A percentile compares a stretch with the other conserved stretches of the same genome.
phyloP scores from a whole-genome alignment of 2,329 filamentous ascomycete species.

The Arthroderma sp. region DNA sequence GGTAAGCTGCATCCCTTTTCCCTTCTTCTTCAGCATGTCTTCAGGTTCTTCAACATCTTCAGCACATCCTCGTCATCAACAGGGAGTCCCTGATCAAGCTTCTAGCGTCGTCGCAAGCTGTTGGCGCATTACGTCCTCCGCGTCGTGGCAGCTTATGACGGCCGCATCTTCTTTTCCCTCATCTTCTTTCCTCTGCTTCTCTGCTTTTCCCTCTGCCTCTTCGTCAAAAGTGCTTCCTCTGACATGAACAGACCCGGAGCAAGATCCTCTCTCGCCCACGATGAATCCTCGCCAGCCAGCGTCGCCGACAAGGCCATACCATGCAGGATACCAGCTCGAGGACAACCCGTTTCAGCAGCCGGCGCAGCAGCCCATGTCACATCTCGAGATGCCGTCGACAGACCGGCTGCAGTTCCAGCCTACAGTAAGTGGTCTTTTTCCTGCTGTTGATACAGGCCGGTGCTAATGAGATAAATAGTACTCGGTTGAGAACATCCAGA shows the following conservation, averaged over 20 bases:
- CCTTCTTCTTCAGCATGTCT: not conserved
- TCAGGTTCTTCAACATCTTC: too few species aligned
- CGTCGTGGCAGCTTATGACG: too few species aligned
- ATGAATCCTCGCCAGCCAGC: slow-evolving; percentile 5
- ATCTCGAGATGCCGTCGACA: slow-evolving; percentile 57
- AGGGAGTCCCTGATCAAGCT: too few species aligned
- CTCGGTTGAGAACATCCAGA: slow-evolving; percentile 56
- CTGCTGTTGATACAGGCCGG: not conserved
- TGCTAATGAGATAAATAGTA: slow-evolving; percentile 39
- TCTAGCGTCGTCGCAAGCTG: not conserved
- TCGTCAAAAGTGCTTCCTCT: not conserved
- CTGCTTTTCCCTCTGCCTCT: not conserved
- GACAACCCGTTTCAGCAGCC: slow-evolving; percentile 56
- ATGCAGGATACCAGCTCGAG: slow-evolving; percentile 69
- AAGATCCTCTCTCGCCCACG: not conserved
- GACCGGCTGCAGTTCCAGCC: slow-evolving; percentile 75
- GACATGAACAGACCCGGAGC: not conserved
- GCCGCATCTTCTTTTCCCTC: not conserved
- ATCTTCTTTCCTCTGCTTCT: not conserved
- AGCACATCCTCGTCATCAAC: not conserved
- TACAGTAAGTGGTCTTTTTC: slow-evolving; percentile 51
- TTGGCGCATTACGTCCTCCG: too few species aligned
- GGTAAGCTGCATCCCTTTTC: not conserved
- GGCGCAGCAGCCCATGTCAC: slow-evolving; percentile 20
- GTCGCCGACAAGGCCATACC: slow-evolving; percentile 64